Evolutionary conservation across 1,139 yeast genomes (phyloP).

Genomic region (Spencermartinsiella ligniputridi): DNA sequence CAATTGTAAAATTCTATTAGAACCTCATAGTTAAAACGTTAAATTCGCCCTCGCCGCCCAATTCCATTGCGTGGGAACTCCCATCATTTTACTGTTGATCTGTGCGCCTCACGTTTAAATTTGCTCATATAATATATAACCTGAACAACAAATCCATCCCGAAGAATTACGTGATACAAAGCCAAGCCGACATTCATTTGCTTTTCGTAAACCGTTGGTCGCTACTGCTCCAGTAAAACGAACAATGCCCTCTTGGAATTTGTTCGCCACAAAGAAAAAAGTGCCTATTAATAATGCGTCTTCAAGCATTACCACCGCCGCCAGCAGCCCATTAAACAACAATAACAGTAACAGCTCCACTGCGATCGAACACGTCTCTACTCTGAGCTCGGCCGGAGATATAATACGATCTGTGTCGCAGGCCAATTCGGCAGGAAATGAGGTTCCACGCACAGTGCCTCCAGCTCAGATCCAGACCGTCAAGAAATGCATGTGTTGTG

Average conservation of each 20-base stretch:
- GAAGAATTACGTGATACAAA: too few species aligned
- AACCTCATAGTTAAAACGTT: too few species aligned
- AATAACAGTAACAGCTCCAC: neutral
- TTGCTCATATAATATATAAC: too few species aligned
- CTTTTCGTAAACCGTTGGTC: too few species aligned
- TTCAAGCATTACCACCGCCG: neutral
- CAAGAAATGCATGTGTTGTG: constrained; percentile 54
- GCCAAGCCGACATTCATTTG: too few species aligned
- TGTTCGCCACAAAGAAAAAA: constrained; percentile 3
- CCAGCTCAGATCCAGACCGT: constrained; percentile 2
- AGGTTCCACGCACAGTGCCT: neutral
- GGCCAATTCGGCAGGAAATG: constrained; percentile 17
- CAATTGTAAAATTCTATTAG: too few species aligned
- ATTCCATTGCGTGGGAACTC: too few species aligned
- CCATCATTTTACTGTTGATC: too few species aligned
- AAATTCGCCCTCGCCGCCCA: too few species aligned
- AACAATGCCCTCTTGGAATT: constrained; percentile 7
- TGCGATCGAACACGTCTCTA: constrained; percentile 16
- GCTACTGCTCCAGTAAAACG: too few species aligned
- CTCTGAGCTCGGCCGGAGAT: constrained; percentile 24
- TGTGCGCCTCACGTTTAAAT: too few species aligned
- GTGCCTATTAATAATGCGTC: neutral
- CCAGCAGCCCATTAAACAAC: neutral
- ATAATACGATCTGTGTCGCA: constrained; percentile 24
- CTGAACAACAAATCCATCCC: too few species aligned